A percentile compares a stretch with the other conserved stretches of the same genome.
Evolutionary conservation across 805 yeast species (phyloP).

Genomic region (Komagataella phaffii): DNA sequence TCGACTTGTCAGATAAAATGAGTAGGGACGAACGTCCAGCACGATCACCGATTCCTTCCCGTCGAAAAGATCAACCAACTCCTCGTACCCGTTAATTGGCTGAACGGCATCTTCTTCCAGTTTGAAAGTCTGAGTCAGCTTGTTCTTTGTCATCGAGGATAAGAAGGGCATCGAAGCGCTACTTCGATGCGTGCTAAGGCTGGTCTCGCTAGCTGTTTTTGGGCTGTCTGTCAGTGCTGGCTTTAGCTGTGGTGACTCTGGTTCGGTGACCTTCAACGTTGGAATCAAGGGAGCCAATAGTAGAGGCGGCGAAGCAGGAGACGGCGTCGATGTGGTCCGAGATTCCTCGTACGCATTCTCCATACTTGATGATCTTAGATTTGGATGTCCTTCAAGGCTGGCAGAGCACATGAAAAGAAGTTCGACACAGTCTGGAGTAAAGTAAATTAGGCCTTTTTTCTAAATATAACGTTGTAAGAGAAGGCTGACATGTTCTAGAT

Average conservation of each 20-base stretch:
- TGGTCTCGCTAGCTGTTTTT: background rate
- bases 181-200: background rate
- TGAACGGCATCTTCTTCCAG: background rate
- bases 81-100: background rate
- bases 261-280: background rate
- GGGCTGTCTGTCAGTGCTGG: background rate
- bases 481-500: background rate
- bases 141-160: background rate
- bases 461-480: background rate
- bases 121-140: background rate
- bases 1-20: conserved; percentile 18
- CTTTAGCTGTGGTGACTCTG: background rate
- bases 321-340: background rate
- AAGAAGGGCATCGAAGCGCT: background rate
- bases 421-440: background rate
- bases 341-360: background rate
- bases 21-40: conserved; percentile 26
- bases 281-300: background rate
- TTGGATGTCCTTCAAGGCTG: background rate
- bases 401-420: background rate
- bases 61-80: background rate
- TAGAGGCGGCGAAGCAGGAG: background rate
- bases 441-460: background rate
- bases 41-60: background rate
- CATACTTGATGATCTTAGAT: background rate